Base-by-base conservation (phyloP, 176 grass and related monocot species). In the Themeda triandra region DNA sequence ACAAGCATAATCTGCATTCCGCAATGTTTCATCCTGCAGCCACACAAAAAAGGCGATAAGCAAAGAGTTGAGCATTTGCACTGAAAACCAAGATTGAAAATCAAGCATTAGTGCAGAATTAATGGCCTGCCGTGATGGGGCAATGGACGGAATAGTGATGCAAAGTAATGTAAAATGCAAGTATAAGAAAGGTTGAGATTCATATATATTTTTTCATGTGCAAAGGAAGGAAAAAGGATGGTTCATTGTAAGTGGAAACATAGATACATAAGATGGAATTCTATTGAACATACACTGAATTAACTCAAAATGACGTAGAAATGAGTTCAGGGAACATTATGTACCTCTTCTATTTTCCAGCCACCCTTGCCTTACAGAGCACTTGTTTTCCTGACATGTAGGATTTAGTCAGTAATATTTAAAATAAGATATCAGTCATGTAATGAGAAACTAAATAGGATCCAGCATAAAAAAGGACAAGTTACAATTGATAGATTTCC, bases 11-110 rank as follows among this genome's bases (percentile, higher is more conserved):
- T 95, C 96, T 75, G 93, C 96, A 45, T 74, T 79, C 39, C 80
- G 69, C 78, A 98, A 87, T 77, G 80, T 98, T 45, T 89, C 89
- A 90, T 98, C 96, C 93, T 98, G 80, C 68, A 70, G 35, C 2
- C 36, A 80, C 73, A 76, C 53, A 49, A 37, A 74, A 73, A 54
- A 69, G 33, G 8, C 2, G 24, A 65, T 73, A 44, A 85, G 63
- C 13, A 82, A 66, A 56, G 12, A 65, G 60, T 14, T 37, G 19
- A 6, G 8, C 17, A 54, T 58, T 69, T 60, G 46, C 17, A 13
- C 28, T 51, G 51, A 46, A 40, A 63, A 27, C 15, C 32, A 80
- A 49, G 15, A 49, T 44, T 40, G 27, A 29, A 29, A 29, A 42
- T 42, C 17, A 3, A 41, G 66, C 12, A 56, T 58, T 67, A 54